Percentiles rank a stretch among this genome's conserved stretches.
phyloP scores from a whole-genome alignment of 2,329 filamentous ascomycete genomes.

The Xylaria hypoxylon region DNA sequence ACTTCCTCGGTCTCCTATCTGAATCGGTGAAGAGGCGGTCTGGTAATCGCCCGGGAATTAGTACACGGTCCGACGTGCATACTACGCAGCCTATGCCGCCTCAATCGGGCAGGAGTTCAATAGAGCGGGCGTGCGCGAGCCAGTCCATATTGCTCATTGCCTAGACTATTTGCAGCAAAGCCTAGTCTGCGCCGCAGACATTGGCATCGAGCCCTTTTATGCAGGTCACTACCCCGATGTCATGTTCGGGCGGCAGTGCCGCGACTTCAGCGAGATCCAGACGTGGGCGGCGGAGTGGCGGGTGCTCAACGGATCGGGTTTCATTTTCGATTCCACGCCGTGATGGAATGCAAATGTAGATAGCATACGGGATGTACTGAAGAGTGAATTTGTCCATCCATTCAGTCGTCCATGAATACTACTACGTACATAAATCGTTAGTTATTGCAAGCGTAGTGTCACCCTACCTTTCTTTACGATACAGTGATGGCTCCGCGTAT shows the following conservation, averaged over 20 bases:
- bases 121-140: slow-evolving; percentile 8
- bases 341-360: neutral
- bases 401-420: too few relatives aligned
- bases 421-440: too few relatives aligned
- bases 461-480: neutral
- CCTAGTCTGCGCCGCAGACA: slow-evolving; percentile 7
- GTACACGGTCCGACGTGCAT: slow-evolving; percentile 17
- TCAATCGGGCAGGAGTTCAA: slow-evolving; percentile 15
- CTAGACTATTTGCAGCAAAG: slow-evolving; percentile 16
- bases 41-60: neutral
- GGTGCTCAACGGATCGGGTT: slow-evolving; percentile 5
- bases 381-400: too few relatives aligned
- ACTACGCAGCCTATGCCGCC: slow-evolving; percentile 6
- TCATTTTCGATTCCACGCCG: slow-evolving; percentile 7
- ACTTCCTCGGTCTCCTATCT: neutral
- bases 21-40: neutral
- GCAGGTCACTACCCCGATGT: slow-evolving; percentile 12
- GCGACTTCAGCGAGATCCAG: slow-evolving; percentile 11
- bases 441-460: too few relatives aligned
- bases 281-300: slow-evolving; percentile 4
- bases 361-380: neutral
- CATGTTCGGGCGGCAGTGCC: slow-evolving; percentile 8
- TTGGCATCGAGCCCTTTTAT: slow-evolving; percentile 11
- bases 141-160: slow-evolving; percentile 6
- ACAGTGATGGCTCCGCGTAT: slow-evolving; percentile 7